Percentiles rank a stretch among this genome's conserved stretches.
Conservation (phyloP, 192 early-diverging fungal genomes). For the Pilaira anomala region DNA sequence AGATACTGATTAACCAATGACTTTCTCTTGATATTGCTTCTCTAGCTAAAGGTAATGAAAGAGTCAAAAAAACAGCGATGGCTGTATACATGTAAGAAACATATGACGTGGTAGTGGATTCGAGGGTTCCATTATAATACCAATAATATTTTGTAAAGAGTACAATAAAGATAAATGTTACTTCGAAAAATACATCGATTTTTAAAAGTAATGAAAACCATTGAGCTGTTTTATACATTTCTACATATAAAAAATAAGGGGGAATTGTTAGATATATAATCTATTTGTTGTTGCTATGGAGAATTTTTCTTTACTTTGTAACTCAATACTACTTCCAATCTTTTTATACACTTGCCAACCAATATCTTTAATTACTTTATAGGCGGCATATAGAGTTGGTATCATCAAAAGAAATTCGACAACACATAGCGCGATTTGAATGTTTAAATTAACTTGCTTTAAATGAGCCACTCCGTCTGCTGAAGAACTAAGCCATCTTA, state of each 20-base stretch:
- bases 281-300: background rate
- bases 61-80: background rate
- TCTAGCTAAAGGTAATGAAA: background rate
- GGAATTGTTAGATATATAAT: too few species aligned
- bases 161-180: background rate
- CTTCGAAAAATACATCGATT: conserved; percentile 23
- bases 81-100: background rate
- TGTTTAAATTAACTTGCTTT: background rate
- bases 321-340: background rate
- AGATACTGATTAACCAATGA: background rate
- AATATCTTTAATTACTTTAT: background rate
- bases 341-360: conserved; percentile 15
- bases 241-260: background rate
- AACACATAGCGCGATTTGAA: background rate
- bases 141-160: too few species aligned
- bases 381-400: background rate
- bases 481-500: background rate
- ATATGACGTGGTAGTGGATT: background rate
- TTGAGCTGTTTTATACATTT: conserved; percentile 12
- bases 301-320: background rate
- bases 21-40: background rate
- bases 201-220: conserved; percentile 18
- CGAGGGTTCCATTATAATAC: too few species aligned
- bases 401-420: background rate
- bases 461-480: background rate